These are phyloP conservation scores for Colletotrichum sojae DNA, from an alignment of 2,329 filamentous ascomycete species.

Conservation along the genomic window DNA sequence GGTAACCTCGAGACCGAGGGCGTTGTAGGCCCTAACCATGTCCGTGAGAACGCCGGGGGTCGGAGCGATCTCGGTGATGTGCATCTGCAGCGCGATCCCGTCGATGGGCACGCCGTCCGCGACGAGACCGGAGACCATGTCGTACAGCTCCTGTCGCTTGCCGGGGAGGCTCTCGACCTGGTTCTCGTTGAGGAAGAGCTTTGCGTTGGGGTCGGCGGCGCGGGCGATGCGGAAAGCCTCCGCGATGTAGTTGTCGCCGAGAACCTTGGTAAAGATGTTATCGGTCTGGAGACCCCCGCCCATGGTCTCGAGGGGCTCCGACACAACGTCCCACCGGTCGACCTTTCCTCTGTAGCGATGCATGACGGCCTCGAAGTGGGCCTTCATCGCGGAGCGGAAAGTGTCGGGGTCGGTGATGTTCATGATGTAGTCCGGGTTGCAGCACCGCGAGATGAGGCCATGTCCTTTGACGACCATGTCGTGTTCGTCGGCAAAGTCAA, in stretches of 20 bases:
- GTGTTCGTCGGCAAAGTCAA: slow-evolving; percentile 70
- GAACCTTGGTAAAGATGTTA: slow-evolving; percentile 73
- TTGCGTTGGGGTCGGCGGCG: slow-evolving; percentile 74
- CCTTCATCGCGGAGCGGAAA: slow-evolving; percentile 70
- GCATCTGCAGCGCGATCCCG: slow-evolving; percentile 62
- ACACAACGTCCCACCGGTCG: slow-evolving; percentile 74
- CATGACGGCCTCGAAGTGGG: slow-evolving; percentile 72
- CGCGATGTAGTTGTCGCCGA: slow-evolving; percentile 78
- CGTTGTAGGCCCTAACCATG: slow-evolving; percentile 46
- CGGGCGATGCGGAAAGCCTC: slow-evolving; percentile 80
- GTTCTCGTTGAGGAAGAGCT: slow-evolving; percentile 83
- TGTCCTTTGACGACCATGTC: slow-evolving; percentile 74
- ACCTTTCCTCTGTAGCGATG: slow-evolving; percentile 75
- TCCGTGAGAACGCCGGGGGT: slow-evolving; percentile 26
- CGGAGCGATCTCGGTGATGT: slow-evolving; percentile 17
- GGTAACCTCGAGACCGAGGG: slow-evolving; percentile 71
- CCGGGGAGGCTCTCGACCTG: slow-evolving; percentile 70
- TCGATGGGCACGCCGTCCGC: slow-evolving; percentile 74
- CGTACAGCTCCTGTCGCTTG: slow-evolving; percentile 57
- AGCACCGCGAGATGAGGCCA: slow-evolving; percentile 75
- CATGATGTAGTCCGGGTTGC: slow-evolving; percentile 71
- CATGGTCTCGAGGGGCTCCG: slow-evolving; percentile 72
- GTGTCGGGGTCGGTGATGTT: slow-evolving; percentile 65
- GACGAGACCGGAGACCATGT: slow-evolving; percentile 63
- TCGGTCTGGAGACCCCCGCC: slow-evolving; percentile 70